These are phyloP conservation scores for Suzukiozyma palmioleophila DNA, from an alignment of 1,139 yeast genomes.

Conservation along the genomic window DNA sequence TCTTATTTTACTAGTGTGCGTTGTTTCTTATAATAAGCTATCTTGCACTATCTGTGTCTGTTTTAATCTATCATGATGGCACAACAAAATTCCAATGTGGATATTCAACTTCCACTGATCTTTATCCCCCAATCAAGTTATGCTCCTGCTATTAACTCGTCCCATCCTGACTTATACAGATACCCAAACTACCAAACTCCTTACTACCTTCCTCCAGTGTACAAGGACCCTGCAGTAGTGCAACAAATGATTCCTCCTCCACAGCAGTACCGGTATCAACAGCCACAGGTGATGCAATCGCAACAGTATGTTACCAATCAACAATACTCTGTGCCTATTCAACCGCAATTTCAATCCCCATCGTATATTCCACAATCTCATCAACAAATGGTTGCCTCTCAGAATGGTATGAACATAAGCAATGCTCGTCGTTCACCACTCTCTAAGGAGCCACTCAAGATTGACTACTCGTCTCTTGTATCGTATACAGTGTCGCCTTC, in stretches of 20 bases:
- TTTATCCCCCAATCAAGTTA: not conserved
- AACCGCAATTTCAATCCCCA: conserved; percentile 3
- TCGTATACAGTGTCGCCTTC: conserved; percentile 35
- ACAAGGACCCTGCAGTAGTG: not conserved
- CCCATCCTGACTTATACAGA: not conserved
- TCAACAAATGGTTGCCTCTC: conserved; percentile 1
- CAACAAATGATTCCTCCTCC: not conserved
- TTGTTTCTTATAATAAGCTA: too few relatives aligned
- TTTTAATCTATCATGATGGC: conserved; percentile 1
- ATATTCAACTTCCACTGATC: conserved; percentile 3
- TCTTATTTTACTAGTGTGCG: too few relatives aligned
- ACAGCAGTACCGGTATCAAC: conserved; percentile 2
- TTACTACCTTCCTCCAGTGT: not conserved
- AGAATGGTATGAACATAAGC: not conserved
- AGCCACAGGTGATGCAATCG: conserved; percentile 1
- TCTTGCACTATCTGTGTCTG: too few relatives aligned
- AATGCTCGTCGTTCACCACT: not conserved
- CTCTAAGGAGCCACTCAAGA: conserved; percentile 8
- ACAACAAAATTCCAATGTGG: conserved; percentile 2
- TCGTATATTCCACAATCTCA: conserved; percentile 5
- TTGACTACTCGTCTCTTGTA: conserved; percentile 37
- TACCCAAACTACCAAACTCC: conserved; percentile 2
- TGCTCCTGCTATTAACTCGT: not conserved
- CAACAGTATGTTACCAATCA: conserved; percentile 2
- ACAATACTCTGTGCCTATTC: not conserved